A percentile compares a stretch with the other conserved stretches of the same genome.
Evolutionary conservation across 2,329 filamentous ascomycete genomes (phyloP).

Genomic region (Epichloe sp.): DNA sequence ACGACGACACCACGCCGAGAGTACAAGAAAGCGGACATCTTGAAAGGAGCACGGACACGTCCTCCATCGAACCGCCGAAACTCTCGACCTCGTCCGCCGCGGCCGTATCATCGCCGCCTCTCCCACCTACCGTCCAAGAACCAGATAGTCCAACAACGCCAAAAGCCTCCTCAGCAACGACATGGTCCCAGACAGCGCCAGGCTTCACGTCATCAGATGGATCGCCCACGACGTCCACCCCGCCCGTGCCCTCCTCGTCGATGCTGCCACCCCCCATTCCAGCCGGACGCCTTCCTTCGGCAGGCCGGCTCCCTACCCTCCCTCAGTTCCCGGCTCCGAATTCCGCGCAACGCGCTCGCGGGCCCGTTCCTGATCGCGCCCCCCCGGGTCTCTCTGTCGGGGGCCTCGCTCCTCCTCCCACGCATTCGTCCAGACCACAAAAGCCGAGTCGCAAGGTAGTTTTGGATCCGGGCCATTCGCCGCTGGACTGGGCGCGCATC

Average conservation of each 20-base stretch:
- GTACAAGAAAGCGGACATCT: background rate
- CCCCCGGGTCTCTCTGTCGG: constrained; percentile 14
- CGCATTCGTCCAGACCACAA: constrained; percentile 35
- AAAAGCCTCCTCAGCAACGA: constrained; percentile 25
- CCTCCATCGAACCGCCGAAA: background rate
- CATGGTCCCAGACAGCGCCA: constrained; percentile 23
- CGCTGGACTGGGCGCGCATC: constrained; percentile 88
- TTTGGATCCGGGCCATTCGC: constrained; percentile 82
- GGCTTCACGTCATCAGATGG: constrained; percentile 28
- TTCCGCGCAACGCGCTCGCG: constrained; percentile 36
- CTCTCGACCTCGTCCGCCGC: constrained; percentile 3
- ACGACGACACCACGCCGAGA: constrained; percentile 1
- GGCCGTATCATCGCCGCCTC: constrained; percentile 17
- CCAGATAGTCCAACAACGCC: constrained; percentile 36
- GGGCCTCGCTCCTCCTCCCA: constrained; percentile 42
- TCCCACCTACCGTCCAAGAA: constrained; percentile 16
- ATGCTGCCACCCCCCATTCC: constrained; percentile 20
- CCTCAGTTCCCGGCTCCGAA: constrained; percentile 36
- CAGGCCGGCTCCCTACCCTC: constrained; percentile 20
- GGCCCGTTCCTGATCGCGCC: constrained; percentile 28
- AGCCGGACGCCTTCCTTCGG: constrained; percentile 15
- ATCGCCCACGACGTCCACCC: constrained; percentile 3
- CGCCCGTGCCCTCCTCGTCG: background rate
- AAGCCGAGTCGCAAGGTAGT: constrained; percentile 59
- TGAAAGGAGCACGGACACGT: background rate